Evolutionary conservation across 305 asterid genomes (phyloP).

Genomic region (Salvia sclarea): DNA sequence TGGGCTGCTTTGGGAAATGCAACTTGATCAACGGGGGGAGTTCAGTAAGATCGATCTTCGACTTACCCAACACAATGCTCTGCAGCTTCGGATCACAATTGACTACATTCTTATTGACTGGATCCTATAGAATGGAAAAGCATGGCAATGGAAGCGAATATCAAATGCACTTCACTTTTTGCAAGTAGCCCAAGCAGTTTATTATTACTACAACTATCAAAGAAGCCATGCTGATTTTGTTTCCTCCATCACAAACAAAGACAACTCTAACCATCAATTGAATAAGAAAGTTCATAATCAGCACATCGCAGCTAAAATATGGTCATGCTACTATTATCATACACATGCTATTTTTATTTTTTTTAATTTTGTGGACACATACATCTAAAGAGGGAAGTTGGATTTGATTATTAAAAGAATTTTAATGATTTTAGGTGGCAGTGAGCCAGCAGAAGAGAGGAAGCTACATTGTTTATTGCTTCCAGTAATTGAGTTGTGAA

Average conservation of each 20-base stretch:
- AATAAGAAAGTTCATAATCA: background rate
- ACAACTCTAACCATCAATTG: background rate
- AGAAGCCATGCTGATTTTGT: background rate
- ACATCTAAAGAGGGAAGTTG: background rate
- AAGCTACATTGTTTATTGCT: slow-evolving; percentile 3
- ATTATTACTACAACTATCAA: background rate
- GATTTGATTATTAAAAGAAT: background rate
- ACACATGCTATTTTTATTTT: too few relatives aligned
- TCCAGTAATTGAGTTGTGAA: background rate
- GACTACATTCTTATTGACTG: slow-evolving; percentile 65
- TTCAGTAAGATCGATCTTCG: slow-evolving; percentile 71
- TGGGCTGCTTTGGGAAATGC: slow-evolving; percentile 77
- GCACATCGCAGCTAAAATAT: background rate
- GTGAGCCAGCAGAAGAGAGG: background rate
- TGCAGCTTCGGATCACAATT: slow-evolving; percentile 78
- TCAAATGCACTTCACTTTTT: slow-evolving; percentile 11
- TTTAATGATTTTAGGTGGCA: background rate
- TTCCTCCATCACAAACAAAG: background rate
- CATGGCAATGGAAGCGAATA: background rate
- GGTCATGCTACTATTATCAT: too few relatives aligned
- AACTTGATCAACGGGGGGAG: slow-evolving; percentile 79
- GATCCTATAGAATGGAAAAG: slow-evolving; percentile 52
- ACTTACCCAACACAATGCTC: slow-evolving; percentile 76
- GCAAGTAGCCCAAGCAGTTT: background rate
- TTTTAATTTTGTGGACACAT: background rate